Base-by-base conservation (phyloP, 2,329 filamentous ascomycete genomes). In the Dissoconium aciculare region DNA sequence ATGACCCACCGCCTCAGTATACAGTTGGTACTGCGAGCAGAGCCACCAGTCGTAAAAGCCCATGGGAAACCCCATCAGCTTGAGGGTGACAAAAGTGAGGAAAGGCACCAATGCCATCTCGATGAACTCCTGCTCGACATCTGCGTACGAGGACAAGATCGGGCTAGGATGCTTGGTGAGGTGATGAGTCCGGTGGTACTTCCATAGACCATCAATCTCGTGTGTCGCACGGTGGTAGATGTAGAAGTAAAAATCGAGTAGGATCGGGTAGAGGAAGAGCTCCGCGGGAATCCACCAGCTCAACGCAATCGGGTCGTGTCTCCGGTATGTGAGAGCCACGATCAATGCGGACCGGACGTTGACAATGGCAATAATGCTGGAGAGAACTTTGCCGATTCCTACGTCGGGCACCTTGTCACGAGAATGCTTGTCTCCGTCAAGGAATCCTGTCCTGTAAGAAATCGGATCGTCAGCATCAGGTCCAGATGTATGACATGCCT, bases 31-130 rank as follows among this genome's bases (percentile, higher is more conserved):
- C 29, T 55, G 45, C 24, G 58, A 51, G 36, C 57, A 60, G n/a
- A 62, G 37, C 57, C 57, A 62, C 56, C 53, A 57, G 23, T 60
- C 57, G 27, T 60, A 60, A 33, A 62, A 62, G 1, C 53, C 55
- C 51, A 61, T 53, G 1, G 55, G 57, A 9, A 59, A 23, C 0
- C 58, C 57, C 17, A 52, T 45, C 27, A 39, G 26, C 27, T 46
- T 52, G 17, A 60, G 32, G 2, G 44, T 54, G 30, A 45, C 40
- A 34, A 50, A 60, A 1, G 57, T 47, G 28, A 58, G 34, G 9
- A 58, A 31, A 0, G 57, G 57, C 5, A 61, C 50, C 10, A 46
- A 54, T 4, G 46, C 48, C 17, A 59, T 54, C 27, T 60, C 56
- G 32, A 57, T 56, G 4, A 58, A 35, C 28, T 59, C 56, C 31